phyloP scores from a whole-genome alignment of 306 rosid species.

The Geum urbanum region DNA sequence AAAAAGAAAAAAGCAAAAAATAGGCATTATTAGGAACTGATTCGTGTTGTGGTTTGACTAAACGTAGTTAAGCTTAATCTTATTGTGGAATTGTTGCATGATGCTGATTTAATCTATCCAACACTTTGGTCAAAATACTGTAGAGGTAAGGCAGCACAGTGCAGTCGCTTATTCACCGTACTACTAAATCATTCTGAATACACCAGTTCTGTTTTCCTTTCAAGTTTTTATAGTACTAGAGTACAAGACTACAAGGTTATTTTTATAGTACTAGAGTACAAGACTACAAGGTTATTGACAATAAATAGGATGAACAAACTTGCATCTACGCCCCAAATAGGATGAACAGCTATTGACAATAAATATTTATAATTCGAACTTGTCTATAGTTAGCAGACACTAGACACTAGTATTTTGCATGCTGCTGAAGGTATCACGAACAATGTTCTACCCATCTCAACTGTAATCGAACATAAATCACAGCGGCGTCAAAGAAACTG shows the following conservation, averaged over 20 bases:
- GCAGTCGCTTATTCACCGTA: neutral
- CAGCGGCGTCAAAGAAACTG: neutral
- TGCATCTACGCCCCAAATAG: too few relatives aligned
- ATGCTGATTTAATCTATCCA: neutral
- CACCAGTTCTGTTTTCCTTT: too few relatives aligned
- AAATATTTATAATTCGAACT: neutral
- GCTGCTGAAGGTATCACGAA: neutral
- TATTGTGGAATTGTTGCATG: conserved; percentile 1
- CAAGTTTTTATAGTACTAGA: too few relatives aligned
- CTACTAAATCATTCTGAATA: neutral
- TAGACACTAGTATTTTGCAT: neutral
- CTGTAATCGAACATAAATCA: neutral
- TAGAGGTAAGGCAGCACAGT: neutral
- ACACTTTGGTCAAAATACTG: neutral
- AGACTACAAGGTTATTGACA: too few relatives aligned
- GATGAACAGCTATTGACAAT: neutral
- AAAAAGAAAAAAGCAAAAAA: neutral
- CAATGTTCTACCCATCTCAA: neutral
- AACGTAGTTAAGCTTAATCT: neutral
- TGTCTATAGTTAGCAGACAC: neutral
- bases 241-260: neutral
- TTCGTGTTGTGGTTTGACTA: neutral
- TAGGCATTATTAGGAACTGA: neutral
- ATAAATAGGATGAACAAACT: too few relatives aligned
- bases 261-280: too few relatives aligned